Base-by-base conservation (phyloP, 1,284 basidiomycete species). In the Polyporus tsugae region DNA sequence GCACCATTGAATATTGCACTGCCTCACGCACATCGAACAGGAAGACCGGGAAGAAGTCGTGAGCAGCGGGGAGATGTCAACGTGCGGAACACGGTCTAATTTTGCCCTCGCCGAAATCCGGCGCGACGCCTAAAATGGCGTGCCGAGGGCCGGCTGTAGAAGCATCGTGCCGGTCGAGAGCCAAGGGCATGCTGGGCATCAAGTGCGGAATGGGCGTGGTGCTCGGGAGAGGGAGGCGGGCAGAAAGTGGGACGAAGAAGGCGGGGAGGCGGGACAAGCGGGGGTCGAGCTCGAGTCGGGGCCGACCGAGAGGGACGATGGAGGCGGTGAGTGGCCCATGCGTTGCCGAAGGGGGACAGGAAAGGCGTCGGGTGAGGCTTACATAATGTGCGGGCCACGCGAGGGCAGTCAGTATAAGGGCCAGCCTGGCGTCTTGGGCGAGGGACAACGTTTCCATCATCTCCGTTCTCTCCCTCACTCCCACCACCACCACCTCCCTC, bases 231-330 rank as follows among this genome's bases (percentile, higher is more conserved):
- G 41, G 1, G 38, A 33, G 22, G 41, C 38, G 38, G 53, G 63
- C n/a, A 19, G 5, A 7, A 33, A 41, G 36, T 13, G 25, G 22
- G 52, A 22, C n/a, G 44, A 19, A 19, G 42, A 35, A 42, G 36
- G 41, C 38, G 25, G 55, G 41, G 29, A 57, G 41, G 42, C 25
- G 63, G 19, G 35, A 22, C 25, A 39, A 41, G 41, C 62, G 63
- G 22, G 4, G 69, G 71, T 68, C 70, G 72, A 70, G 70, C 64
- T 66, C 64, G 29, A 64, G 72, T 68, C 72, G 67, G 62, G 72
- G 64, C 72, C 65, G 70, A 64, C 62, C 72, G 66, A 65, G 72
- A 71, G 65, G 71, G 52, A 42, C 49, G 63, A 17, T 39, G 46
- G 46, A 52, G 13, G 57, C 63, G 62, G 66, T 19, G 55, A 38